phyloP scores from a whole-genome alignment of 2,329 filamentous ascomycete genomes.

The Colletotrichum trifolii region DNA sequence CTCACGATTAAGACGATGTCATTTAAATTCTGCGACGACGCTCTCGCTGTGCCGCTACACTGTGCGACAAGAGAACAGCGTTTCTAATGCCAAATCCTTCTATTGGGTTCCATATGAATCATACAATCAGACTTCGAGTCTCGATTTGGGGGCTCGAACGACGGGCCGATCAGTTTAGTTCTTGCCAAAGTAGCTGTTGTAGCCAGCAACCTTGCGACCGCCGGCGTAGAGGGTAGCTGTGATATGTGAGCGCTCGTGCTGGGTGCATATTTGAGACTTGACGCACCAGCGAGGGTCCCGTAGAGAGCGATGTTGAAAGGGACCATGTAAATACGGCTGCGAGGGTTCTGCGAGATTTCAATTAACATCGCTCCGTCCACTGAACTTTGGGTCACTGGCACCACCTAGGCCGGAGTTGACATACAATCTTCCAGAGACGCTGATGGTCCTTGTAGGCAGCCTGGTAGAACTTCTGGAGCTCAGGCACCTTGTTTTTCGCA shows the following conservation, averaged over 20 bases:
- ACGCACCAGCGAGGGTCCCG: constrained; percentile 72
- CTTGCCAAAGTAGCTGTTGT: constrained; percentile 82
- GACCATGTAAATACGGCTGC: constrained; percentile 72
- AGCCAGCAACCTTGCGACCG: constrained; percentile 76
- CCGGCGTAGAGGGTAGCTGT: constrained; percentile 76
- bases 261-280: not conserved
- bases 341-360: constrained; percentile 62
- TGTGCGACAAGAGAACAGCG: constrained; percentile 6
- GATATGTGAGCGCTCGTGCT: constrained; percentile 38
- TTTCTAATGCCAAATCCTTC: constrained; percentile 19
- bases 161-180: constrained; percentile 49
- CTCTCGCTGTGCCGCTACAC: constrained; percentile 15
- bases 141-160: not conserved
- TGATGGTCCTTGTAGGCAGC: constrained; percentile 74
- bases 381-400: not conserved
- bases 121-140: constrained; percentile 19
- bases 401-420: constrained; percentile 46
- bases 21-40: constrained; percentile 6
- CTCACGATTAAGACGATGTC: constrained; percentile 10
- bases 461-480: constrained; percentile 82
- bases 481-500: constrained; percentile 80
- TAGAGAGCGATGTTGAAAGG: constrained; percentile 76
- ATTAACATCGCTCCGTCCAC: constrained; percentile 22
- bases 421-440: constrained; percentile 83
- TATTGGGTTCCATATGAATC: constrained; percentile 32